A percentile compares a stretch with the other conserved stretches of the same genome.
Evolutionary conservation across 2,329 filamentous ascomycete genomes (phyloP).

Genomic region (Calonectria fujianensis): DNA sequence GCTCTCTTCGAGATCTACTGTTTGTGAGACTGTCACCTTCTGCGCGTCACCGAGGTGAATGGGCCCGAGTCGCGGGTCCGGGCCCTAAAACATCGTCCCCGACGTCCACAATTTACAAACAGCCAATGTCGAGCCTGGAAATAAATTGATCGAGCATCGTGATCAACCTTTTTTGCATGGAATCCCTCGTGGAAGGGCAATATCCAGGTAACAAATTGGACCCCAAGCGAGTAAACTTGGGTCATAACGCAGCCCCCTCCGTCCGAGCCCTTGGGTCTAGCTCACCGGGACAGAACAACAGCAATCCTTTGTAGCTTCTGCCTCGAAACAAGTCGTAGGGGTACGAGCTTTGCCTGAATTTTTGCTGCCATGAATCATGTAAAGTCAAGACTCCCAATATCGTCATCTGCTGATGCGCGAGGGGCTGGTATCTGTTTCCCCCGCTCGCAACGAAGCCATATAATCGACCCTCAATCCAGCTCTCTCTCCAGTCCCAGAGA

Average conservation of each 20-base stretch:
- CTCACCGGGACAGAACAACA: constrained; percentile 27
- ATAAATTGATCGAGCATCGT: constrained; percentile 22
- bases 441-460: constrained; percentile 21
- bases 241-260: constrained; percentile 26
- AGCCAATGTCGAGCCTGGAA: not conserved
- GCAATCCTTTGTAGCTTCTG: constrained; percentile 18
- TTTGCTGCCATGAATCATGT: constrained; percentile 16
- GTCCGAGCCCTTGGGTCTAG: constrained; percentile 13
- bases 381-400: constrained; percentile 10
- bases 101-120: not conserved
- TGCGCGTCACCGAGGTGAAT: constrained; percentile 18
- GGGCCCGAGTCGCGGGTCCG: constrained; percentile 15
- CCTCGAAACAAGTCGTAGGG: not conserved
- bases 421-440: constrained; percentile 18
- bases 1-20: constrained; percentile 15
- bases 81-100: constrained; percentile 23
- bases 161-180: constrained; percentile 24
- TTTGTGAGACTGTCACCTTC: constrained; percentile 16
- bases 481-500: not conserved
- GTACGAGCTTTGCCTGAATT: not conserved
- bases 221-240: constrained; percentile 19
- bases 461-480: constrained; percentile 19
- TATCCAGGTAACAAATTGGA: constrained; percentile 20
- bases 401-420: constrained; percentile 19
- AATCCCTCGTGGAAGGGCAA: constrained; percentile 10